Evolutionary conservation across 1,139 yeast genomes (phyloP).

Genomic region (Sugiyamaella paludigena): DNA sequence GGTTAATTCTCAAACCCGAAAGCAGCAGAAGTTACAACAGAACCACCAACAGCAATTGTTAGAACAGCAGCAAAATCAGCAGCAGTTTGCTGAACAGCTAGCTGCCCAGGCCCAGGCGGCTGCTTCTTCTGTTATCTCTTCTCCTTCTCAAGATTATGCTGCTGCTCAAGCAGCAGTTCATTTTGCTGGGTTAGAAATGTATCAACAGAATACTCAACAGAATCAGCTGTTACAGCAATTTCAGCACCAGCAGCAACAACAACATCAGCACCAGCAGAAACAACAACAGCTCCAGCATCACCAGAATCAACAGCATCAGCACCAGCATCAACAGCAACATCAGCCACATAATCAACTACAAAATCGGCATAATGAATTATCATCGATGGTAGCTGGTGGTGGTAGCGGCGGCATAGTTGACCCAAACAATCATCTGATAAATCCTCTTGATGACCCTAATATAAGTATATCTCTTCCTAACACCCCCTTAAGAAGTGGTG

Average conservation of each 20-base stretch:
- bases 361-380: too few relatives aligned
- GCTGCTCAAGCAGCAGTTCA: conserved; percentile 6
- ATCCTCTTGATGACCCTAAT: too few relatives aligned
- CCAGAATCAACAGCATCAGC: conserved; percentile 3
- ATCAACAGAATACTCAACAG: neutral
- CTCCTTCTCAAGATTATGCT: neutral
- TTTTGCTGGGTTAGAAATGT: conserved; percentile 2
- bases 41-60: conserved; percentile 7
- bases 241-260: conserved; percentile 16
- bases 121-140: conserved; percentile 1
- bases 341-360: conserved; percentile 3
- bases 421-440: too few relatives aligned
- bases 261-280: conserved; percentile 12
- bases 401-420: too few relatives aligned
- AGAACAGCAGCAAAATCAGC: conserved; percentile 6
- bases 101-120: conserved; percentile 1
- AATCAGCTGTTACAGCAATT: conserved; percentile 12
- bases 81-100: conserved; percentile 9
- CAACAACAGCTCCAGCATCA: conserved; percentile 21
- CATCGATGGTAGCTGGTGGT: too few relatives aligned
- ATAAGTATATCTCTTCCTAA: too few relatives aligned
- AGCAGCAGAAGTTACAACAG: conserved; percentile 3
- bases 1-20: too few relatives aligned
- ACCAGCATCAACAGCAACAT: conserved; percentile 11
- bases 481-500: too few relatives aligned